Percentiles rank a stretch among this genome's conserved stretches.
Conservation (phyloP, 2,329 filamentous ascomycete species). For the Fusarium temperatum region DNA sequence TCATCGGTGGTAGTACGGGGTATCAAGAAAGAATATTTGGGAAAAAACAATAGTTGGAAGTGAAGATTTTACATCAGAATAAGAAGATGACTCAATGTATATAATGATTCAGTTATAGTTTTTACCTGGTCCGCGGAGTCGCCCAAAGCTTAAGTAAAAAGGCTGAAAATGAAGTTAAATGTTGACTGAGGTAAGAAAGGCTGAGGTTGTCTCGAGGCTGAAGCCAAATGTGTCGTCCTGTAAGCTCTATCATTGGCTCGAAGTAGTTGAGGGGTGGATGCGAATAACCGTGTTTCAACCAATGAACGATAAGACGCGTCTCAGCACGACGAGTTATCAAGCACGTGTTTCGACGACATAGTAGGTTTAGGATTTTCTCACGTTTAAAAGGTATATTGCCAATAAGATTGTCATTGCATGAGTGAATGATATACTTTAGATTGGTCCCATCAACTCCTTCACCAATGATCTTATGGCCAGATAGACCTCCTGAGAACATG, state of each 20-base stretch:
- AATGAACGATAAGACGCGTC: constrained; percentile 20
- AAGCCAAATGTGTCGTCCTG: constrained; percentile 14
- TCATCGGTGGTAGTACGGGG: constrained; percentile 42
- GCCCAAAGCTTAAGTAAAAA: constrained; percentile 15
- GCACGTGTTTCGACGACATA: neutral
- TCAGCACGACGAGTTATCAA: neutral
- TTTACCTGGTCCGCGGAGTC: neutral
- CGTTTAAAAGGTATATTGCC: neutral
- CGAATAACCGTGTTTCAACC: constrained; percentile 24
- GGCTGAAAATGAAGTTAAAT: constrained; percentile 12
- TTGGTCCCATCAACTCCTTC: neutral
- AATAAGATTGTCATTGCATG: neutral
- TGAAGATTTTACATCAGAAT: constrained; percentile 21
- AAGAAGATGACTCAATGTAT: neutral
- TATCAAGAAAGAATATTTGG: constrained; percentile 27
- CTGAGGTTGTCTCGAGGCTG: constrained; percentile 36
- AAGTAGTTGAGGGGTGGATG: constrained; percentile 14
- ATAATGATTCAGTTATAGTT: constrained; percentile 22
- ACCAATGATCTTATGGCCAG: neutral
- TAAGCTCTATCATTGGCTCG: constrained; percentile 24
- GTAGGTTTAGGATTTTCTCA: neutral
- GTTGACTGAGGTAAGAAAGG: constrained; percentile 32
- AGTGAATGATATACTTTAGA: neutral
- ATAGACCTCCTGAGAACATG: neutral
- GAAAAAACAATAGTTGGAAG: constrained; percentile 8